Conservation (phyloP, 495 filamentous ascomycete species). For the Penicillium alfredii region DNA sequence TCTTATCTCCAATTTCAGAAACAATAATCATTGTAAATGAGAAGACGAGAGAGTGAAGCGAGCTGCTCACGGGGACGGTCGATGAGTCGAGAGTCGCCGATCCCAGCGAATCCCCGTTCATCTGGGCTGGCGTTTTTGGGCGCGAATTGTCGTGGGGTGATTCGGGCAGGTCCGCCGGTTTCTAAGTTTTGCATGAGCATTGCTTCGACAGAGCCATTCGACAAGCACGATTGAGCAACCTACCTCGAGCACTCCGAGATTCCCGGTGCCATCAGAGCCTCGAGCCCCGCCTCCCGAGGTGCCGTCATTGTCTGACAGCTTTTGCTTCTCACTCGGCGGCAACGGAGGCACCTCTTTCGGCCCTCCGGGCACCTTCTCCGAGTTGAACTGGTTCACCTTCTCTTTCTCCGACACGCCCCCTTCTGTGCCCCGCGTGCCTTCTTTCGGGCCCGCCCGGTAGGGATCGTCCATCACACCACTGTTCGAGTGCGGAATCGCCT, state of each 20-base stretch:
- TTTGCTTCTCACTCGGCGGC: slow-evolving; percentile 71
- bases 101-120: slow-evolving; percentile 60
- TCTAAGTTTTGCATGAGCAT: no score
- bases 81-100: no score
- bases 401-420: slow-evolving; percentile 82
- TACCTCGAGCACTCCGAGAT: slow-evolving; percentile 64
- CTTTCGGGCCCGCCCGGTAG: slow-evolving; percentile 62
- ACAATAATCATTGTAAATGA: slow-evolving; percentile 97
- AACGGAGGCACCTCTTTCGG: slow-evolving; percentile 81
- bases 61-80: slow-evolving; percentile 72
- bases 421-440: slow-evolving; percentile 80
- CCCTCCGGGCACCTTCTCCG: slow-evolving; percentile 70
- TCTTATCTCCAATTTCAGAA: slow-evolving; percentile 97
- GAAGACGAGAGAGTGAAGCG: slow-evolving; percentile 85
- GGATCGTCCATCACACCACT: slow-evolving; percentile 92
- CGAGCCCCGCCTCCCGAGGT: slow-evolving; percentile 7
- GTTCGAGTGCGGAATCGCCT: slow-evolving; percentile 67
- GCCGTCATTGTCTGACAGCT: slow-evolving; percentile 37
- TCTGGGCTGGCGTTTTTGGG: slow-evolving; percentile 61
- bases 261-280: slow-evolving; percentile 27
- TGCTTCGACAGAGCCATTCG: no score
- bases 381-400: slow-evolving; percentile 57
- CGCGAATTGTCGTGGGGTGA: slow-evolving; percentile 73
- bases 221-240: no score
- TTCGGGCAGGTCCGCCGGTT: slow-evolving; percentile 73